Conservation (phyloP, 2,329 filamentous ascomycete species). For the Arthrobotrys conoides region DNA sequence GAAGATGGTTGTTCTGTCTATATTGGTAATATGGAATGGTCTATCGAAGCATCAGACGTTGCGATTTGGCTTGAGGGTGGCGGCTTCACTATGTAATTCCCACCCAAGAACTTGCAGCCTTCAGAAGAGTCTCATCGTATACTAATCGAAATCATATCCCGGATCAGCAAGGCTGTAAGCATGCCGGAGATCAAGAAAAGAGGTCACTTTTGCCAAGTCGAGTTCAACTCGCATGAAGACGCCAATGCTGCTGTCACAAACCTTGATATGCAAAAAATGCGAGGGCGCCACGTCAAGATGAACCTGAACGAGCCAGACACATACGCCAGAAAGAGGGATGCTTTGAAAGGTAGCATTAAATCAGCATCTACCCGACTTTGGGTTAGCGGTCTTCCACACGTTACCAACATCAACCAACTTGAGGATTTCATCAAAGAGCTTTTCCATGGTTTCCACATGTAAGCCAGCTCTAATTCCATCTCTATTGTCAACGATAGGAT, state of each 20-base stretch:
- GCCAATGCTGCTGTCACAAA: conserved; percentile 6
- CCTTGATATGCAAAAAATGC: conserved; percentile 34
- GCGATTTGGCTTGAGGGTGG: conserved; percentile 54
- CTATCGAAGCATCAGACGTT: conserved; percentile 33
- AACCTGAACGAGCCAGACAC: conserved; percentile 9
- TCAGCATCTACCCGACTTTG: conserved; percentile 37
- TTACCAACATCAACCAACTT: conserved; percentile 48
- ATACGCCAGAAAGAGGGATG: background rate
- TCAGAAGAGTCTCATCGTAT: background rate
- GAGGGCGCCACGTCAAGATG: conserved; percentile 38
- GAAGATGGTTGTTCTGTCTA: conserved; percentile 49
- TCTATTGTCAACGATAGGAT: background rate
- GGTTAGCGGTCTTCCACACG: conserved; percentile 44
- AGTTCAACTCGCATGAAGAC: conserved; percentile 32
- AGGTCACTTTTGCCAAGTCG: conserved; percentile 34
- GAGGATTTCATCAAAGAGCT: conserved; percentile 48
- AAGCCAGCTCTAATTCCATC: background rate
- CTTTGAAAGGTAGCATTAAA: background rate
- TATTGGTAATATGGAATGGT: conserved; percentile 45
- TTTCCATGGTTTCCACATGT: conserved; percentile 53
- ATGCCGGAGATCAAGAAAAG: conserved; percentile 29
- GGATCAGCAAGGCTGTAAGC: conserved; percentile 28
- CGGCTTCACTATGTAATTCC: conserved; percentile 33
- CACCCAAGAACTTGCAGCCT: background rate
- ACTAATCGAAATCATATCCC: background rate